Evolutionary conservation across 2,329 filamentous ascomycete species (phyloP).

Genomic region (Botrytis medusae): DNA sequence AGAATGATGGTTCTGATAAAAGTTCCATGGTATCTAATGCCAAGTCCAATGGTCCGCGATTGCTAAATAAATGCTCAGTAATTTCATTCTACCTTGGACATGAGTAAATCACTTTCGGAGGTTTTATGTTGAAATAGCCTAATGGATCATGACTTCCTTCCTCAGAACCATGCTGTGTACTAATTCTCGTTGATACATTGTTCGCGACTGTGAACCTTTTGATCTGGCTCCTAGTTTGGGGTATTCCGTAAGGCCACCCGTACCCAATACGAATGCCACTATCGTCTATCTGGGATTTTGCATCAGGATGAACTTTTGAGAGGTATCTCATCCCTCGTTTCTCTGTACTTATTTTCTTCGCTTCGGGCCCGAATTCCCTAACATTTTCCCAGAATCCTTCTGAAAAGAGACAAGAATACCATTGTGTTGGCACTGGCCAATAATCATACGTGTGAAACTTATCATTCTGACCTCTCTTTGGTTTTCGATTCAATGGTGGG

Average conservation of each 20-base stretch:
- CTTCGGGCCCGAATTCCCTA: not conserved
- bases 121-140: not conserved
- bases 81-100: not conserved
- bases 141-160: not conserved
- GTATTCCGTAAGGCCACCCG: not conserved
- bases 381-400: conserved; percentile 12
- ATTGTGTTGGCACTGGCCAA: conserved; percentile 4
- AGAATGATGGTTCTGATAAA: not conserved
- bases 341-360: not conserved
- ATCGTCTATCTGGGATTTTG: not conserved
- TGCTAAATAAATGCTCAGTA: not conserved
- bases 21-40: conserved; percentile 7
- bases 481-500: not conserved
- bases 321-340: not conserved
- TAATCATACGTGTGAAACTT: conserved; percentile 5
- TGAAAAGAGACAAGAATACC: not conserved
- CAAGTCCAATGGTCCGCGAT: not conserved
- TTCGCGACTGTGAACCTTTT: not conserved
- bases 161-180: not conserved
- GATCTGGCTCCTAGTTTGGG: not conserved
- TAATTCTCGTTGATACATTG: not conserved
- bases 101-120: not conserved
- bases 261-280: not conserved
- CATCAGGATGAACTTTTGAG: not conserved
- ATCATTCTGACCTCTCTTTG: not conserved